A percentile compares a stretch with the other conserved stretches of the same genome.
phyloP scores from a whole-genome alignment of 2,329 filamentous ascomycete genomes.

The Volutella citrinella region DNA sequence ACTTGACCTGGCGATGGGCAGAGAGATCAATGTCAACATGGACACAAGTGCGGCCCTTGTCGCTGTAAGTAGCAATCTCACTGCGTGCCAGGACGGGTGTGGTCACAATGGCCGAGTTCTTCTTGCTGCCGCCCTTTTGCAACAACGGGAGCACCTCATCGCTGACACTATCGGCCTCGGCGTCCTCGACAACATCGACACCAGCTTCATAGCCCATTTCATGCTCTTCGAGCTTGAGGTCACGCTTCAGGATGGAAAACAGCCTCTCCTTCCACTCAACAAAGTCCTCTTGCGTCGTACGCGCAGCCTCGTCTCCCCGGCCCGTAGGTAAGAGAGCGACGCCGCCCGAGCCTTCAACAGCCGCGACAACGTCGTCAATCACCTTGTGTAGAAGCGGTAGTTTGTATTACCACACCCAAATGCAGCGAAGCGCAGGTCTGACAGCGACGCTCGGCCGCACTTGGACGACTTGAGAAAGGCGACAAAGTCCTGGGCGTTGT shows the following conservation, averaged over 20 bases:
- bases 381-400: slow-evolving; percentile 37
- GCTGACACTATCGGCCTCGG: slow-evolving; percentile 16
- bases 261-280: slow-evolving; percentile 33
- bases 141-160: slow-evolving; percentile 15
- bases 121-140: no score
- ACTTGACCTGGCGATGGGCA: slow-evolving; percentile 25
- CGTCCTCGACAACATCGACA: slow-evolving; percentile 17
- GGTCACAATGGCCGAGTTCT: slow-evolving; percentile 17
- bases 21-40: slow-evolving; percentile 37
- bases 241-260: slow-evolving; percentile 17
- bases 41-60: slow-evolving; percentile 29
- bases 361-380: slow-evolving; percentile 25
- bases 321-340: slow-evolving; percentile 24
- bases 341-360: slow-evolving; percentile 25
- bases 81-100: slow-evolving; percentile 12
- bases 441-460: slow-evolving; percentile 14
- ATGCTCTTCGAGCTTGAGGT: slow-evolving; percentile 18
- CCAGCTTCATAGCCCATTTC: slow-evolving; percentile 20
- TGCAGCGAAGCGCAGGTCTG: slow-evolving; percentile 29
- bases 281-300: slow-evolving; percentile 35
- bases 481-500: slow-evolving; percentile 33
- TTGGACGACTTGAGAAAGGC: slow-evolving; percentile 27
- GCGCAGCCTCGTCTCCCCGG: slow-evolving; percentile 30
- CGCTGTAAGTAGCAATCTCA: slow-evolving; percentile 17
- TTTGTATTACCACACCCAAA: slow-evolving; percentile 39